Evolutionary conservation across 331 rosid species (phyloP), one percentile per base, ranked within the genome.

Genomic region (Saraca asoca): DNA sequence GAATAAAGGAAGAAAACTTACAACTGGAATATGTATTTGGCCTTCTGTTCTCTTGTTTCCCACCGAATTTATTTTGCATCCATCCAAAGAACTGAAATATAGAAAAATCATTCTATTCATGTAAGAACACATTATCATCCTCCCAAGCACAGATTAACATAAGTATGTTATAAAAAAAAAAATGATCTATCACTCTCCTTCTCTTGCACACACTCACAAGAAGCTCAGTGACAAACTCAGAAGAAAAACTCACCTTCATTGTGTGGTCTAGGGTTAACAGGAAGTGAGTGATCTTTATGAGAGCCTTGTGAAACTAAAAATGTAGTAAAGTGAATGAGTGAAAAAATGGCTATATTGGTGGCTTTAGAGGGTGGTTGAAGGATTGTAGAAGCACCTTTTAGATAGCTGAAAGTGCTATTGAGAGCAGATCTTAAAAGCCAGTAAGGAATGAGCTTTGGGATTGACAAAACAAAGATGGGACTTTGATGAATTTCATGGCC

Each of bases 21-120:
- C 95, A 61, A 51, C 76, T 15, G 19, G 77, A 8, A 19, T 51
- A 17, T 46, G 86, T 56, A 59, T 57, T 81, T 66, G 88, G 71
- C 74, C 62, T 88, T 73, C 76, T 85, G 75, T 35, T 80, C 58
- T 81, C 92, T 60, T 77, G 95, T 74, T 83, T 90, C 39, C 92
- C 95, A 66, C 73, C 74, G 54, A 94, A 82, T 76, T 85, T 90
- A 66, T 81, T 88, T 73, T 94, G 99, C 95, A 94, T 83, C 99
- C 99, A 94, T 58, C 91, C 67, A 63, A 94, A 80, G 73, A 94
- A 85, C 99, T 94, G 84, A 78, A 63, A 15, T 38, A 64, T 49
- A 15, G 20, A 69, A 56, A 48, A 44, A 73, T 16, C 55, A 39
- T n/a, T n/a, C n/a, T n/a, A n/a, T n/a, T n/a, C n/a, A n/a, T n/a